Evolutionary conservation across 2,329 filamentous ascomycete species (phyloP), one percentile per base, ranked within the genome.

Genomic region (Trichoderma atroviride): DNA sequence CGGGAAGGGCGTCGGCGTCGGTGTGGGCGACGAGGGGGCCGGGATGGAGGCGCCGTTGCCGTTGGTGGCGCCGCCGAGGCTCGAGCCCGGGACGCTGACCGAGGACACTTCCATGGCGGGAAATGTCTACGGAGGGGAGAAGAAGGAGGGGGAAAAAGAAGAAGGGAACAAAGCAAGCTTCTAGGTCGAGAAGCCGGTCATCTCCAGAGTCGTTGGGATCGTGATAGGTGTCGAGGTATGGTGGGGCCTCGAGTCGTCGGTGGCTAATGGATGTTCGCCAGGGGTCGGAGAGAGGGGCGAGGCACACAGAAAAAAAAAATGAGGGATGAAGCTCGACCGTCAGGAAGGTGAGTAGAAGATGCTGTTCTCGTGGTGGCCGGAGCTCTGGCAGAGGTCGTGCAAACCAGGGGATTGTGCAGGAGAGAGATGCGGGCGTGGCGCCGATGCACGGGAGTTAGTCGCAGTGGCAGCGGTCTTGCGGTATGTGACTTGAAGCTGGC

Each of bases 71-170:
- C 83, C 80, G 75, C 84, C 85, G 76, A 87, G 87, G 70, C 83
- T 72, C 70, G 83, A 74, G 72, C 79, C 79, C 75, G 81, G 80
- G 72, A 78, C 76, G 74, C 82, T 76, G 69, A 84, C 78, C 69
- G 85, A 81, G 68, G 82, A 82, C 73, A 86, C 83, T 79, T 88
- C 86, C 86, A 88, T 88, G 76, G 71, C 81, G 77, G 72, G 70
- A 50, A 60, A 67, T 53, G 70, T 72, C 62, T 35, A 24, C 19
- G 33, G 53, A 24, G 53, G 63, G 14, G 7, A 9, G n/a, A 43
- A 29, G 27, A 35, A 50, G 66, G 61, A 13, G 31, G 27, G 3
- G n/a, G 16, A 69, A 70, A 67, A 27, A 27, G 27, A 71, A 69
- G 64, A 67, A 59, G 62, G 40, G n/a, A 24, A 43, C 63, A 69